Conservation (phyloP, 306 rosid genomes). For the Lupinus albus region DNA sequence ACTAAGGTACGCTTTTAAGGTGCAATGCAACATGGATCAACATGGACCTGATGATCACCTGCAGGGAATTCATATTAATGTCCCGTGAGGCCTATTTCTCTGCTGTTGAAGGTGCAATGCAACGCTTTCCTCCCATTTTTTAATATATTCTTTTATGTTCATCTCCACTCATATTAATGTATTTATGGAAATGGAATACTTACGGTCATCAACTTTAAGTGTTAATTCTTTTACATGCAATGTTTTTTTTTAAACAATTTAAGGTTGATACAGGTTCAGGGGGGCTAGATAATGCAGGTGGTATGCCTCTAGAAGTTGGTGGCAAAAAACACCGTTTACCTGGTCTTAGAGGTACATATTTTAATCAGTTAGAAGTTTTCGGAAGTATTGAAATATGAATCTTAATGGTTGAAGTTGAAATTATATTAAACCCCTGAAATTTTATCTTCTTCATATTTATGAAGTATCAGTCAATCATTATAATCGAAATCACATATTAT, state of each 20-base stretch:
- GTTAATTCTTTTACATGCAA: no score
- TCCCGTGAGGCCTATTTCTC: conserved; percentile 81
- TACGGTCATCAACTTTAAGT: no score
- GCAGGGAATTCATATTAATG: no score
- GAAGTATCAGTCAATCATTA: not conserved
- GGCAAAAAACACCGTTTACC: conserved; percentile 55
- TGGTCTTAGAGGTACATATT: conserved; percentile 59
- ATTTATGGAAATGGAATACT: no score
- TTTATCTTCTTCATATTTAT: not conserved
- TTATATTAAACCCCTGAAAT: not conserved
- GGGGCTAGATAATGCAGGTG: conserved; percentile 50
- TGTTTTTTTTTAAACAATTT: no score
- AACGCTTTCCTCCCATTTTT: no score
- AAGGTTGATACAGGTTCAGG: conserved; percentile 41
- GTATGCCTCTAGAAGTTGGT: conserved; percentile 50
- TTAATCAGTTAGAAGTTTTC: not conserved
- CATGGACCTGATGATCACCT: no score
- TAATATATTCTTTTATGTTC: no score
- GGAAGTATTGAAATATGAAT: not conserved
- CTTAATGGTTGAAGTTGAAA: not conserved
- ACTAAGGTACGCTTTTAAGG: no score
- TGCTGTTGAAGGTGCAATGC: conserved; percentile 45
- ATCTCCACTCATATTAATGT: no score
- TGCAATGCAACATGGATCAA: no score
- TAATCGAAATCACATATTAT: not conserved